Conservation (phyloP, 1,284 basidiomycete genomes). For the Melanopsichium pennsylvanicum region DNA sequence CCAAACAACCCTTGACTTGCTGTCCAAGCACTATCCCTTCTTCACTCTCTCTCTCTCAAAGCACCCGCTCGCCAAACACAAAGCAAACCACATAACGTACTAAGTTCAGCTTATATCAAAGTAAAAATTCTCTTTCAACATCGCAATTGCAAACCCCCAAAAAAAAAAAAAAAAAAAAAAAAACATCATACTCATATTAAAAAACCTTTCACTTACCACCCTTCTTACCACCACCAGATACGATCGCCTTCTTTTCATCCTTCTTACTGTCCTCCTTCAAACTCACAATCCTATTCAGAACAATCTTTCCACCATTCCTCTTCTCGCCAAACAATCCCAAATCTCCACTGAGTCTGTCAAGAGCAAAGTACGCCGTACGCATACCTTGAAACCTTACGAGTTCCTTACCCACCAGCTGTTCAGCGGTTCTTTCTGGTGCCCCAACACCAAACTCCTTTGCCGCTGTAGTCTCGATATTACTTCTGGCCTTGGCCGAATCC, state of each 20-base stretch:
- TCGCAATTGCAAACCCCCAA: no score
- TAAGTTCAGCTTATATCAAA: no score
- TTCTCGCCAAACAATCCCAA: conserved; percentile 61
- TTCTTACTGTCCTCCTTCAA: conserved; percentile 82
- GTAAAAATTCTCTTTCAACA: no score
- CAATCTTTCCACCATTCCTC: conserved; percentile 77
- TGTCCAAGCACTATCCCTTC: no score
- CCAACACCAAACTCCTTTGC: conserved; percentile 27
- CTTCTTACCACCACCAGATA: no score
- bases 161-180: no score
- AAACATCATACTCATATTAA: no score
- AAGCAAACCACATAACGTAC: no score
- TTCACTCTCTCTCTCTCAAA: no score
- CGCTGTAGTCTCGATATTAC: conserved; percentile 15
- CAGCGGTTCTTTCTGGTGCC: conserved; percentile 69
- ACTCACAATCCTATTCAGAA: conserved; percentile 91
- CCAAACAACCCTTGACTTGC: no score
- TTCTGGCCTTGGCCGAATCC: conserved; percentile 65
- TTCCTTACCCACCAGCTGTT: conserved; percentile 88
- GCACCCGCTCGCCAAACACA: no score
- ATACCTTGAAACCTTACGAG: conserved; percentile 95
- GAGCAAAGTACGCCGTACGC: conserved; percentile 91
- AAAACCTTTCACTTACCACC: no score
- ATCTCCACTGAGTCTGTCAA: conserved; percentile 77
- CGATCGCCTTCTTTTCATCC: conserved; percentile 43